phyloP scores from a whole-genome alignment of 2,329 filamentous ascomycete species.

The Laburnicola sp. region DNA sequence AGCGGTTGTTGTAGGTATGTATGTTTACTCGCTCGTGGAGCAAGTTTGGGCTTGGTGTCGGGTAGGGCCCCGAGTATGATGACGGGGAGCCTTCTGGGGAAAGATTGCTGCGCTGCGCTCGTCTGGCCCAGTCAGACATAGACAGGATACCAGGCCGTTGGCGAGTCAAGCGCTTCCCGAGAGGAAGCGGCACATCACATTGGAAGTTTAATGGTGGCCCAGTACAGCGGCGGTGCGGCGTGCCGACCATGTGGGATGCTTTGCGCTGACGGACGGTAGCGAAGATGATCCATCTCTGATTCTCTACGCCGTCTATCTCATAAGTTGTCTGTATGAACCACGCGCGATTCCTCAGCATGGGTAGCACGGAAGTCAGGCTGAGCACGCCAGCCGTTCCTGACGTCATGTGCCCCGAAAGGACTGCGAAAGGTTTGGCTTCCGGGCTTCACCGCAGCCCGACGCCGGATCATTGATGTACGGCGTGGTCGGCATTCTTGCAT shows the following conservation, averaged over 20 bases:
- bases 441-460: background rate
- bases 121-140: too few species aligned
- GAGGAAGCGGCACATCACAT: too few species aligned
- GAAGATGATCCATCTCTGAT: background rate
- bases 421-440: background rate
- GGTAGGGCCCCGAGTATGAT: background rate
- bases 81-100: too few species aligned
- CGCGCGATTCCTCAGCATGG: background rate
- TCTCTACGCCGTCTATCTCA: background rate
- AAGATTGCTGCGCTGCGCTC: background rate
- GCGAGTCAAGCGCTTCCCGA: too few species aligned
- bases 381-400: background rate
- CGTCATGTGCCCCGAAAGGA: background rate
- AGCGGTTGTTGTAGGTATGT: background rate
- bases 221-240: too few species aligned
- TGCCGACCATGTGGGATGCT: background rate
- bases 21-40: background rate
- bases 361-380: background rate
- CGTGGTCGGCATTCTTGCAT: background rate
- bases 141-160: too few species aligned
- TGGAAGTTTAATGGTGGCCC: too few species aligned
- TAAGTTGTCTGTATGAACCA: background rate
- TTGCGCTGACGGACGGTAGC: slow-evolving; percentile 1
- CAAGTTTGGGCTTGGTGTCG: background rate
- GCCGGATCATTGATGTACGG: background rate